phyloP scores from a whole-genome alignment of 2,329 filamentous ascomycete species.

The Alternaria tenuissima region DNA sequence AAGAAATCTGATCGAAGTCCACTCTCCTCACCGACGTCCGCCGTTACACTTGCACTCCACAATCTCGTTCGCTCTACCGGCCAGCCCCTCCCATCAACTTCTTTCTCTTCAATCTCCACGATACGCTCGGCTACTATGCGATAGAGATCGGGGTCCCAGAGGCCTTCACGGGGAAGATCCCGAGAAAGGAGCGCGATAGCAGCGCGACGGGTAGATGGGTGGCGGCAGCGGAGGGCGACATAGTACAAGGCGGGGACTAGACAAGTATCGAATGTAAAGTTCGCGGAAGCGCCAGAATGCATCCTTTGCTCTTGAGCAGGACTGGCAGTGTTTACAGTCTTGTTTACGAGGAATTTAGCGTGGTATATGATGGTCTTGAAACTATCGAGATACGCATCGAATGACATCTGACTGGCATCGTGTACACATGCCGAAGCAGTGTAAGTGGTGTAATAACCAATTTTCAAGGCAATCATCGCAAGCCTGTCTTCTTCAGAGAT shows the following conservation, averaged over 20 bases:
- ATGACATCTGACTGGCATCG: not conserved
- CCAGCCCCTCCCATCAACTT: not conserved
- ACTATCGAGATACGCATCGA: not conserved
- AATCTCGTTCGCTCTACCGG: not conserved
- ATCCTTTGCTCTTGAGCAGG: accelerated
- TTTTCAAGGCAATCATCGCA: not conserved
- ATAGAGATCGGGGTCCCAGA: not conserved
- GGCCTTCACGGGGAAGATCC: not conserved
- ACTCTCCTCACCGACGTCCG: not conserved
- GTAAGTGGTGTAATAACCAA: not conserved
- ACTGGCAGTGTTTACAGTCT: too few species aligned
- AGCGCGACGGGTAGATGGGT: not conserved
- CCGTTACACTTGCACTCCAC: not conserved
- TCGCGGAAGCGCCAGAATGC: not conserved
- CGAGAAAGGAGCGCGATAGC: not conserved
- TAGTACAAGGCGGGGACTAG: not conserved
- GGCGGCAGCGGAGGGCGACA: not conserved
- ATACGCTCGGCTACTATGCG: not conserved
- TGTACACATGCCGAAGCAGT: not conserved
- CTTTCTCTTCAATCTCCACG: not conserved
- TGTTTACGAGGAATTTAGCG: accelerated
- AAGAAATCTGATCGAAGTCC: not conserved
- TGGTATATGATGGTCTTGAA: not conserved
- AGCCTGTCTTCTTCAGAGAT: not conserved
- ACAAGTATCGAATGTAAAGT: not conserved